phyloP scores from a whole-genome alignment of 305 asterid genomes.

The Striga hermonthica region DNA sequence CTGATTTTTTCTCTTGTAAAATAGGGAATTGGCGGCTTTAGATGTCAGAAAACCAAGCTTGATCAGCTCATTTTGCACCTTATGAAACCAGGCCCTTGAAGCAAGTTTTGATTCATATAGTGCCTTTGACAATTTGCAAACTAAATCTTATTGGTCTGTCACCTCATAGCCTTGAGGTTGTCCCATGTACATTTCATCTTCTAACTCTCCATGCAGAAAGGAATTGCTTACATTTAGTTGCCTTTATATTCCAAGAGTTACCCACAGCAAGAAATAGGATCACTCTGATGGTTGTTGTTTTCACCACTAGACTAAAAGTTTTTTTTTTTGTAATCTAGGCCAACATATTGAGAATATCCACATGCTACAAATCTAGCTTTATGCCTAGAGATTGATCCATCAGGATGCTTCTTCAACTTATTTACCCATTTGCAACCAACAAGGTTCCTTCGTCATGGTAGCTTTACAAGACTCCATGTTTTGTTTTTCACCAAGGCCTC shows the following conservation, averaged over 20 bases:
- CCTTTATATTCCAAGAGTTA: not conserved
- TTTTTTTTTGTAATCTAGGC: not conserved
- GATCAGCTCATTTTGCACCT: not conserved
- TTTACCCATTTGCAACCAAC: not conserved
- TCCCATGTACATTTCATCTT: not conserved
- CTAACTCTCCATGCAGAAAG: not conserved
- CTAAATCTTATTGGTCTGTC: not conserved
- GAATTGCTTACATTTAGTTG: not conserved
- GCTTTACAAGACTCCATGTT: not conserved
- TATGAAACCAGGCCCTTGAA: not conserved
- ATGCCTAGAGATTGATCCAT: not conserved
- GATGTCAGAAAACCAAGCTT: not conserved
- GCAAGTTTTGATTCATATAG: not conserved
- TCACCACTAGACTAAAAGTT: not conserved
- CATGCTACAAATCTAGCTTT: not conserved
- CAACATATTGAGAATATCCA: not conserved
- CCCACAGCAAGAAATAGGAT: not conserved
- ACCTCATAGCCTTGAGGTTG: not conserved
- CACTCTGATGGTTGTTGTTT: not conserved
- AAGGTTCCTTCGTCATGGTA: not conserved
- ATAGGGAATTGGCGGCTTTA: not conserved
- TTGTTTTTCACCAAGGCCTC: not conserved
- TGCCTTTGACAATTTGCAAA: not conserved
- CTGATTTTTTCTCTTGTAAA: not conserved
- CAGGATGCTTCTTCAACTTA: not conserved